Evolutionary conservation across 2,329 filamentous ascomycete genomes (phyloP), one percentile per base, ranked within the genome.

Genomic region (Trichoderma hamatum): DNA sequence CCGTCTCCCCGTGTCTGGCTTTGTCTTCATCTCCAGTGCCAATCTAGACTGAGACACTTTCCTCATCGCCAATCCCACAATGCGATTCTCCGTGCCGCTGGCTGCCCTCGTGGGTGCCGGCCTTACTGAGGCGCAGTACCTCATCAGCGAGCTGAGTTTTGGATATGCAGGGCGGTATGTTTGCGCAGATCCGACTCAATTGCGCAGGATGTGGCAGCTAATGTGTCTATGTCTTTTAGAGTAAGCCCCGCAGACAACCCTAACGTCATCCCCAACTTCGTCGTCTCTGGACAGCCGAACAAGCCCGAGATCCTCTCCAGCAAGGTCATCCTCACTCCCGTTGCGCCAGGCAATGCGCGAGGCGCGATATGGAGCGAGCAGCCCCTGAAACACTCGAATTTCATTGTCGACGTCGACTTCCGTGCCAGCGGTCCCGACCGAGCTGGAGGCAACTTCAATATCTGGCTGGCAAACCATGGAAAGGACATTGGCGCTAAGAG

Each of bases 261-360:
- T 63, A 79, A 80, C 30, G 78, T 79, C 67, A 80, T 90, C 61
- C 86, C 87, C 70, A 80, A 85, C 77, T 90, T 87, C 76, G 78
- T 80, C 69, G 78, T 88, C 71, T 80, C 84, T 67, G 88, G 88
- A 77, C 82, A 82, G 55, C 87, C 88, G 32, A 78, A 82, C 71
- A 73, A 79, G 43, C 88, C 88, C 73, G 86, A 91, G 75, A 79
- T 91, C 70, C 88, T 97, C 70, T 97, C 94, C 73, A 95, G 98
- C 84, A 93, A 94, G 78, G 78, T 98, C 70, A 92, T 99, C 78
- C 87, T 99, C 69, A 99, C 96, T 1, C 95, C 96, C 13, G 90
- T 94, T 16, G 90, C 89, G 60, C 93, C 94, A 6, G 96, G 96
- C 67, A 94, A 94, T 80, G 90, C 92, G 76, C 89, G 94, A 78